Evolutionary conservation across 768 basidiomycete genomes (phyloP).

Genomic region (Boletus sensibilis): DNA sequence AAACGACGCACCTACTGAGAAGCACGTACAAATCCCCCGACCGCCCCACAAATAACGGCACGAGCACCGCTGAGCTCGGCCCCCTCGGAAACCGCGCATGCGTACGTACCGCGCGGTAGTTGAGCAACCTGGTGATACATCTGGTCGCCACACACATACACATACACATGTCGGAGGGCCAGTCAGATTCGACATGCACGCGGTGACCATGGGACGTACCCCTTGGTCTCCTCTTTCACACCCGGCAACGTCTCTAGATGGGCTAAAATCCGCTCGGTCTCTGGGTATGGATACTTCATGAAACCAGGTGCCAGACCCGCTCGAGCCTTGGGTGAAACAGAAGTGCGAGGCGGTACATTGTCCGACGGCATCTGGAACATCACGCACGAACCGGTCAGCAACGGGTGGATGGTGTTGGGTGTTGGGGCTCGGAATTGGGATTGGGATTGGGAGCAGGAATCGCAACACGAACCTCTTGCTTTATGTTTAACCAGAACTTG

Average conservation of each 20-base stretch:
- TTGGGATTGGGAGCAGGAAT: background rate
- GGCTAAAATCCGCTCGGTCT: background rate
- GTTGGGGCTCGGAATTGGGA: background rate
- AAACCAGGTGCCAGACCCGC: constrained; percentile 7
- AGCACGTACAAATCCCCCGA: constrained; percentile 83
- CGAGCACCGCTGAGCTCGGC: constrained; percentile 71
- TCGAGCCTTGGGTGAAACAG: no score
- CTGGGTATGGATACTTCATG: constrained; percentile 21
- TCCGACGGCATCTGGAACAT: constrained; percentile 14
- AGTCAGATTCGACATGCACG: background rate
- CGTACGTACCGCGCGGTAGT: constrained; percentile 26
- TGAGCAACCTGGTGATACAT: constrained; percentile 27
- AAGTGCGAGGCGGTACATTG: background rate
- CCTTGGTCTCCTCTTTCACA: constrained; percentile 23
- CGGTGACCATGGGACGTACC: constrained; percentile 7
- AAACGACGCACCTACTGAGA: constrained; percentile 65
- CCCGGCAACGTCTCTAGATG: constrained; percentile 12
- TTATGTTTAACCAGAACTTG: background rate
- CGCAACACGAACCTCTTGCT: background rate
- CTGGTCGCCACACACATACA: constrained; percentile 1
- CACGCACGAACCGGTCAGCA: background rate
- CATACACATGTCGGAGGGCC: background rate
- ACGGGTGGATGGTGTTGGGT: background rate
- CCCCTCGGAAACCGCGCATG: constrained; percentile 51
- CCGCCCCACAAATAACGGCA: constrained; percentile 82